phyloP scores from a whole-genome alignment of 2,329 filamentous ascomycete genomes.

The Chrysoporthe cubensis region DNA sequence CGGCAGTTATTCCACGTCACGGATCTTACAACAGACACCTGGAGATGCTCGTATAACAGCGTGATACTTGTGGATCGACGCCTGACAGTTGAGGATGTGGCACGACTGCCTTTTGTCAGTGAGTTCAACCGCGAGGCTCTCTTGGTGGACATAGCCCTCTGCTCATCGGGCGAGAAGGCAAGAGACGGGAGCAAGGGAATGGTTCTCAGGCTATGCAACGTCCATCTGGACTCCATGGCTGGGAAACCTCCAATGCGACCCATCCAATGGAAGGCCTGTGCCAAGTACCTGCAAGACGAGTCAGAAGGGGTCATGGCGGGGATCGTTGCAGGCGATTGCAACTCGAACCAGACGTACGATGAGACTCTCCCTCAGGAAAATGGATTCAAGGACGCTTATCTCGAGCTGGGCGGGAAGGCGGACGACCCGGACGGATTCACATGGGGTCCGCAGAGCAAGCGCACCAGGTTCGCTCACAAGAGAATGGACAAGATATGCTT shows the following conservation, averaged over 20 bases:
- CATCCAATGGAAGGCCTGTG: constrained; percentile 26
- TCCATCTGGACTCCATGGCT: constrained; percentile 25
- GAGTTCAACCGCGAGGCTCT: constrained; percentile 54
- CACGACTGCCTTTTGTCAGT: constrained; percentile 51
- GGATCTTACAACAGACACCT: constrained; percentile 45
- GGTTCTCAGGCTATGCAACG: constrained; percentile 22
- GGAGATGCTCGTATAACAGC: constrained; percentile 51
- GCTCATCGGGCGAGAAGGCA: not conserved
- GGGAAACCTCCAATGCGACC: constrained; percentile 18
- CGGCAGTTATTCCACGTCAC: constrained; percentile 50
- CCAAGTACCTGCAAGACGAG: constrained; percentile 38
- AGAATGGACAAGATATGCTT: constrained; percentile 58
- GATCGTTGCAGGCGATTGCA: constrained; percentile 57
- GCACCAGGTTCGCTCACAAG: constrained; percentile 48
- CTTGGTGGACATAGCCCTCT: constrained; percentile 51
- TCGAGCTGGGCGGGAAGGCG: constrained; percentile 52
- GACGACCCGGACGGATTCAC: constrained; percentile 53
- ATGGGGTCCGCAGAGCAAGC: constrained; percentile 57
- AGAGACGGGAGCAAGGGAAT: not conserved
- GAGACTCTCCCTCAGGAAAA: constrained; percentile 49
- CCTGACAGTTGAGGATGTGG: constrained; percentile 45
- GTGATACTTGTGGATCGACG: constrained; percentile 55
- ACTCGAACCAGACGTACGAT: constrained; percentile 59
- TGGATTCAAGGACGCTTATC: constrained; percentile 53
- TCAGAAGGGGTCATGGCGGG: constrained; percentile 42